Evolutionary conservation across 2,329 filamentous ascomycete species (phyloP), one percentile per base, ranked within the genome.

Genomic region (Pyrenochaeta sp.): DNA sequence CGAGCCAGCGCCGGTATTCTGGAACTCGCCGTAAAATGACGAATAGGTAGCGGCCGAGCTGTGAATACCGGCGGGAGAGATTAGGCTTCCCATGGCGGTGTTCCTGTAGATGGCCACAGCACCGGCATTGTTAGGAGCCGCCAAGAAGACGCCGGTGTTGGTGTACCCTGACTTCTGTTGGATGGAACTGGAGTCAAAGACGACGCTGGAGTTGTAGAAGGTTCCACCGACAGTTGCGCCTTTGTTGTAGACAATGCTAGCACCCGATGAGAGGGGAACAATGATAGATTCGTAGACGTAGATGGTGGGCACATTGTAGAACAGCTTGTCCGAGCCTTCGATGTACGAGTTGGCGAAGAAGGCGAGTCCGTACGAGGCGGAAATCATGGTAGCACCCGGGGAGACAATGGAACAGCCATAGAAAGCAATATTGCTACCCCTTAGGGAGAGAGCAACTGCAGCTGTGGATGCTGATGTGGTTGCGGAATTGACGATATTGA

Each of bases 261-360:
- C 79, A 24, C 71, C 75, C 15, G 62, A 71, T 2, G 67, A 65
- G 0, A 79, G 77, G 0, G 80, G 75, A 0, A 78, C 76, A 49
- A 84, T 78, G 0, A 76, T 80, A 0, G 81, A 79, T 9, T 75
- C 74, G 55, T 78, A 83, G 0, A 83, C 59, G 54, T 82, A 83
- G 0, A 80, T 56, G 10, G 77, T 77, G 0, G 77, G 74, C 10
- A 75, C 78, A 36, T 77, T 75, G 55, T 77, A 79, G 49, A 83
- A 74, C 1, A 80, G 61, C 60, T 81, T 81, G 48, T 80, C 77
- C 5, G 72, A 60, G 2, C 78, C 80, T 56, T 83, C 79, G 8
- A 83, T 72, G 54, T 82, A 82, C 0, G 79, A 81, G 59, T 81
- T 76, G 8, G 79, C 79, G 25, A 83, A 74, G 27, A 83, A 61